Base-by-base conservation (phyloP, 192 early-diverging fungal genomes). In the Podochytrium sp. region DNA sequence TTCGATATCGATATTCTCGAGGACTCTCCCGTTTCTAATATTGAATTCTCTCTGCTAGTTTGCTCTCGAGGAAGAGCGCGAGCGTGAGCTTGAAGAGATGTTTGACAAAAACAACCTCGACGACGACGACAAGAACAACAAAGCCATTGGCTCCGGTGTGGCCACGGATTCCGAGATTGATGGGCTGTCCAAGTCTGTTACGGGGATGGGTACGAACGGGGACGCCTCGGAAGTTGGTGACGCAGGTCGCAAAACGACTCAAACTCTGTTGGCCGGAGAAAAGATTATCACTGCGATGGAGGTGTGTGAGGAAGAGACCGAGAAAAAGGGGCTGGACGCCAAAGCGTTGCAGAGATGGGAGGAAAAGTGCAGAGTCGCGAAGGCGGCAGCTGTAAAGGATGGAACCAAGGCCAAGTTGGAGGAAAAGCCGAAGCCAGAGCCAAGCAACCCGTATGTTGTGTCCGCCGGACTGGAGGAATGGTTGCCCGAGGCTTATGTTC, bases 261-360 rank as follows among this genome's bases (percentile, higher is more conserved):
- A 95, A 78, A 95, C 96, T n/a, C 87, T 99, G 38, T 96, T 97
- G 73, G 92, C 97, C 14, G 96, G 95, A 72, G 97, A 99, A 77
- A 85, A 90, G 37, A 91, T 99, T 41, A 90, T 96, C 73, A 96
- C 96, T 71, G 95, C 97, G 6, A 81, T 99, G 52, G 92, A 96
- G 42, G 79, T 98, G 35, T 95, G 90, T 64, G 93, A 95, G 70
- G 89, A 92, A 65, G 95, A 98, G 70, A 87, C 86, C 37, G 78
- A 61, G 27, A 77, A 66, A 29, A 40, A 71, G 41, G 79, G 77
- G 25, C 37, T 59, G 52, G 80, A 79, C 51, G 55, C 70, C 39
- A 52, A 62, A 60, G 78, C 55, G 42, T 27, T 78, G 33, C 30
- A 4, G 14, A 7, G 59, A 25, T 79, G 59, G 77, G 56, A 63